Conservation (phyloP, 2,329 filamentous ascomycete species). For the Aureobasidium sp. region DNA sequence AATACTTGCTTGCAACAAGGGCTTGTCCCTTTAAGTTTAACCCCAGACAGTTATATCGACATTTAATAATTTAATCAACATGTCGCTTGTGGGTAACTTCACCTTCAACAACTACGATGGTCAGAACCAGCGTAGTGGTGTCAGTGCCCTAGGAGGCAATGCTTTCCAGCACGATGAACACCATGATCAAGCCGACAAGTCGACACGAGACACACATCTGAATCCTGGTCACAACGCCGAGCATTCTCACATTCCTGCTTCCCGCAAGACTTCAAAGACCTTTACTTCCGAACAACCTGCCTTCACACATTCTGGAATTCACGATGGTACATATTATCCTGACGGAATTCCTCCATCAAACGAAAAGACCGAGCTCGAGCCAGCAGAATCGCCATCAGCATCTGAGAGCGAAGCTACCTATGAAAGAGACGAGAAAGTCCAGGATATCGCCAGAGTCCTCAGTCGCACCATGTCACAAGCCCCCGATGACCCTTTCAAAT, state of each 20-base stretch:
- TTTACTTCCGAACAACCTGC: background rate
- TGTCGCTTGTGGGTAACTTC: constrained; percentile 40
- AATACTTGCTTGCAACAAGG: background rate
- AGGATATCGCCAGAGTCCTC: background rate
- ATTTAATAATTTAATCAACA: constrained; percentile 19
- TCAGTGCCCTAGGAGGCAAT: constrained; percentile 27
- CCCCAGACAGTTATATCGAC: background rate
- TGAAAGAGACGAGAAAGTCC: constrained; percentile 10
- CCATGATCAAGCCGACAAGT: background rate
- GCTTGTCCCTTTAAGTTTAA: background rate
- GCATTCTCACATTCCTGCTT: background rate
- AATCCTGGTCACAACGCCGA: background rate
- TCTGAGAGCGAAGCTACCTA: constrained; percentile 7
- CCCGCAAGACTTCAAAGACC: background rate
- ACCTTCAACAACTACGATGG: constrained; percentile 36
- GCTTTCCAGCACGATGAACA: constrained; percentile 20
- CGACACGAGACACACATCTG: background rate
- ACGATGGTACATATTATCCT: constrained; percentile 18
- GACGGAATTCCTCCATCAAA: constrained; percentile 17
- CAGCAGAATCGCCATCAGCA: background rate
- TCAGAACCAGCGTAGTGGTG: constrained; percentile 31
- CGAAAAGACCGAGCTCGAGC: constrained; percentile 13
- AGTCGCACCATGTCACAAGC: constrained; percentile 14
- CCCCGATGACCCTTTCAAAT: constrained; percentile 31
- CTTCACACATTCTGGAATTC: constrained; percentile 14